phyloP scores from a whole-genome alignment of 352 stramenopile genomes.

The Phytophthora agathidicida region DNA sequence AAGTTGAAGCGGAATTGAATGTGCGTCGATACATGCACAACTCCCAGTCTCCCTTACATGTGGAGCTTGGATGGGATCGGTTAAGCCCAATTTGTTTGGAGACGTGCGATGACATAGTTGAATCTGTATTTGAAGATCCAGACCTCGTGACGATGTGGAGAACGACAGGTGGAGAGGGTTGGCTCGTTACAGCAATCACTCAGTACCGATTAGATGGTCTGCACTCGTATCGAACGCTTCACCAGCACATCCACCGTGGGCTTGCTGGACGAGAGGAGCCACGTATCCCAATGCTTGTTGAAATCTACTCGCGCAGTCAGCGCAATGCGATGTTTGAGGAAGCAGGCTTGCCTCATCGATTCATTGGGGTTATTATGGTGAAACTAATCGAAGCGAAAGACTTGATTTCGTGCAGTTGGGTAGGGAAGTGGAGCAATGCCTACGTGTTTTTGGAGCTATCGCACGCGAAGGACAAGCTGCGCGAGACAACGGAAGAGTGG shows the following conservation, averaged over 20 bases:
- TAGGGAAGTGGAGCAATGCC: conserved; percentile 72
- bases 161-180: conserved; percentile 69
- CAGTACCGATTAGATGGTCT: conserved; percentile 79
- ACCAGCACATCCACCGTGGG: conserved; percentile 42
- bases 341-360: conserved; percentile 75
- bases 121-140: conserved; percentile 61
- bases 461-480: conserved; percentile 33
- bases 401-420: conserved; percentile 72
- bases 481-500: conserved; percentile 66
- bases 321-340: conserved; percentile 83
- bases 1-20: conserved; percentile 76
- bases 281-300: conserved; percentile 58
- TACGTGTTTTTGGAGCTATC: conserved; percentile 81
- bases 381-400: conserved; percentile 73
- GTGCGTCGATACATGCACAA: conserved; percentile 70
- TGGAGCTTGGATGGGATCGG: conserved; percentile 82
- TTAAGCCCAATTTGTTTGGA: conserved; percentile 69
- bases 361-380: conserved; percentile 72
- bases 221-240: conserved; percentile 53
- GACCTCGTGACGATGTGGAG: conserved; percentile 80
- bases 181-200: conserved; percentile 84
- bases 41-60: conserved; percentile 41
- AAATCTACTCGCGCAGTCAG: conserved; percentile 74
- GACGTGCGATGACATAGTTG: conserved; percentile 68
- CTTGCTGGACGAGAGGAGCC: conserved; percentile 49